Evolutionary conservation across 1,139 yeast species (phyloP).

Genomic region (Zhuliangozyma blackwelliae): DNA sequence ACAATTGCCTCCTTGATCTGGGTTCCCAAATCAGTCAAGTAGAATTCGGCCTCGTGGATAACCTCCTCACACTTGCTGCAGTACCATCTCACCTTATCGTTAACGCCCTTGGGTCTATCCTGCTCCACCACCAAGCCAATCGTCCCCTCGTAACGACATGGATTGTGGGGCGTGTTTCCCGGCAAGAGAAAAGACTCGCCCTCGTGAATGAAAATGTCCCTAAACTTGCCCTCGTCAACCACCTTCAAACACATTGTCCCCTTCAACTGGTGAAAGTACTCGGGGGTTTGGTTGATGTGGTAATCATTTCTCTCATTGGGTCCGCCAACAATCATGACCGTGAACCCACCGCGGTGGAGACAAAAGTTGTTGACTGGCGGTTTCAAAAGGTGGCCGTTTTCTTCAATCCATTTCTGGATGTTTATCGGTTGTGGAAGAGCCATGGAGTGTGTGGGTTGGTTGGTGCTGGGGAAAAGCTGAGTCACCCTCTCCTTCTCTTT

Average conservation of each 20-base stretch:
- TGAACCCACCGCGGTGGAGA: constrained; percentile 85
- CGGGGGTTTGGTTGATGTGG: constrained; percentile 92
- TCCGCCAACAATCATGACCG: constrained; percentile 93
- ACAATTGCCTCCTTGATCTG: constrained; percentile 84
- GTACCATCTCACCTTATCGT: constrained; percentile 82
- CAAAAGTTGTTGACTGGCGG: constrained; percentile 94
- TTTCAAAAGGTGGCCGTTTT: constrained; percentile 67
- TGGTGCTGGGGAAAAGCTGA: too few relatives aligned
- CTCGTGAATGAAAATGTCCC: constrained; percentile 70
- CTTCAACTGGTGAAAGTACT: constrained; percentile 83
- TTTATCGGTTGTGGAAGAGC: constrained; percentile 73
- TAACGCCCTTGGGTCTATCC: constrained; percentile 69
- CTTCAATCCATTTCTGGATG: constrained; percentile 74
- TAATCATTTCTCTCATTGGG: constrained; percentile 93
- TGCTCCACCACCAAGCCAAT: constrained; percentile 94
- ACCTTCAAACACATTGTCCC: constrained; percentile 83
- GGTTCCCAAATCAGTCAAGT: constrained; percentile 79
- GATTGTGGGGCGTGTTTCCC: constrained; percentile 83
- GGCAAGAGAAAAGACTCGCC: constrained; percentile 88
- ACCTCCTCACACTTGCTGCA: constrained; percentile 63
- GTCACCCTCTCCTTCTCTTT: too few relatives aligned
- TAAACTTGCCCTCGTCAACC: constrained; percentile 73
- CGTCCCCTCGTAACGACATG: constrained; percentile 80
- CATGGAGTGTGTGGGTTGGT: constrained; percentile 1
- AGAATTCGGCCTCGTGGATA: constrained; percentile 67